A percentile compares a stretch with the other conserved stretches of the same genome.
These are phyloP conservation scores for Botrytis cinerea DNA, from an alignment of 2,329 filamentous ascomycete species.

Conservation along the genomic window DNA sequence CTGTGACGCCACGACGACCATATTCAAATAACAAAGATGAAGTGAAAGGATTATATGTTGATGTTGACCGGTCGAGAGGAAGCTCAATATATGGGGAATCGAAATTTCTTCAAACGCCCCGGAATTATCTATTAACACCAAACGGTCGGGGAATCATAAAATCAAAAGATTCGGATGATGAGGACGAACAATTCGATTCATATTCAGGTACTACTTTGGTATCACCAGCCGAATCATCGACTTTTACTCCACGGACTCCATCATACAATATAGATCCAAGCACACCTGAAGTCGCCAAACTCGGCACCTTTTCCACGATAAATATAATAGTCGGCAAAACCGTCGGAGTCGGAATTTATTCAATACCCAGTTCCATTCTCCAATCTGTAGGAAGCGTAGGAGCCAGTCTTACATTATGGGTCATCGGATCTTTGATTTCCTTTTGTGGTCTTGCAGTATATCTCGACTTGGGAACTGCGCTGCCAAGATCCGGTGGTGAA, in stretches of 20 bases:
- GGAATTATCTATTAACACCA: not conserved
- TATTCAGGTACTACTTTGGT: not conserved
- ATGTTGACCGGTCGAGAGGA: not conserved
- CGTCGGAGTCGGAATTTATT: constrained; percentile 52
- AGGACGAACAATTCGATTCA: not conserved
- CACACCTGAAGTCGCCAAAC: not conserved
- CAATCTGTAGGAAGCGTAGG: constrained; percentile 56
- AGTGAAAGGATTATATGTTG: not conserved
- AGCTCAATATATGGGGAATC: not conserved
- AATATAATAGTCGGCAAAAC: constrained; percentile 24
- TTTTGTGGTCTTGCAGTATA: constrained; percentile 45
- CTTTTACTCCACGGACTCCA: not conserved
- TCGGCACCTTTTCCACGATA: not conserved
- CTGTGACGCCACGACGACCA: not conserved
- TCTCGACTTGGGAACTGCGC: not conserved
- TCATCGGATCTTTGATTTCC: constrained; percentile 51
- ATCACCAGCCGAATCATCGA: not conserved
- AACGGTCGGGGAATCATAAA: not conserved
- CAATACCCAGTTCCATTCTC: constrained; percentile 59
- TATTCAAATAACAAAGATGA: not conserved
- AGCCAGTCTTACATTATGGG: constrained; percentile 55
- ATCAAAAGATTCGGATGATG: not conserved
- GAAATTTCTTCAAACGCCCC: not conserved
- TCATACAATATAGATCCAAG: not conserved
- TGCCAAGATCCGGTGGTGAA: not conserved